phyloP scores from a whole-genome alignment of 306 rosid species.

The Aeschynomene evenia region DNA sequence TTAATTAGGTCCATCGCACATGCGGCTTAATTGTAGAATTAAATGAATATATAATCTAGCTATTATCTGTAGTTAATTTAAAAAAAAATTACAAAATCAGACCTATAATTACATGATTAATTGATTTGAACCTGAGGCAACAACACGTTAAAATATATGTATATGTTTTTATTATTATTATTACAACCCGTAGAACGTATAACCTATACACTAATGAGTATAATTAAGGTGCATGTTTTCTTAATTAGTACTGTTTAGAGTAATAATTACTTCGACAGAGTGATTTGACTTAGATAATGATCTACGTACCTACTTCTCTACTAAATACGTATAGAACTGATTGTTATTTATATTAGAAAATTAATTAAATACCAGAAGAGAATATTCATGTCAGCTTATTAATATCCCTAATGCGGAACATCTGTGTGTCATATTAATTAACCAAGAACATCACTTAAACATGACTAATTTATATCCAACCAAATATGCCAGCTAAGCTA shows the following conservation, averaged over 20 bases:
- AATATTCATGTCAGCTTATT: background rate
- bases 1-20: background rate
- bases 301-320: background rate
- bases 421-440: background rate
- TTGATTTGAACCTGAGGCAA: too few relatives aligned
- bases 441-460: background rate
- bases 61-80: too few relatives aligned
- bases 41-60: background rate
- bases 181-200: too few relatives aligned
- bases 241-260: too few relatives aligned
- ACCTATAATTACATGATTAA: too few relatives aligned
- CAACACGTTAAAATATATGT: background rate
- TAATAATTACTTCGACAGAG: background rate
- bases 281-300: constrained; percentile 30
- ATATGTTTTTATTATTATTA: background rate
- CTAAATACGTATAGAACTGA: background rate
- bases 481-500: background rate
- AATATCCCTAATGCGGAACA: constrained; percentile 1
- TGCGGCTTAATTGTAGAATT: background rate
- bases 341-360: background rate
- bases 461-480: background rate
- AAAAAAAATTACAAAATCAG: too few relatives aligned
- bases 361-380: background rate
- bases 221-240: too few relatives aligned
- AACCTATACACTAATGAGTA: background rate